Evolutionary conservation across 2,329 filamentous ascomycete genomes (phyloP).

Genomic region (Dendrostoma leiphaemia): DNA sequence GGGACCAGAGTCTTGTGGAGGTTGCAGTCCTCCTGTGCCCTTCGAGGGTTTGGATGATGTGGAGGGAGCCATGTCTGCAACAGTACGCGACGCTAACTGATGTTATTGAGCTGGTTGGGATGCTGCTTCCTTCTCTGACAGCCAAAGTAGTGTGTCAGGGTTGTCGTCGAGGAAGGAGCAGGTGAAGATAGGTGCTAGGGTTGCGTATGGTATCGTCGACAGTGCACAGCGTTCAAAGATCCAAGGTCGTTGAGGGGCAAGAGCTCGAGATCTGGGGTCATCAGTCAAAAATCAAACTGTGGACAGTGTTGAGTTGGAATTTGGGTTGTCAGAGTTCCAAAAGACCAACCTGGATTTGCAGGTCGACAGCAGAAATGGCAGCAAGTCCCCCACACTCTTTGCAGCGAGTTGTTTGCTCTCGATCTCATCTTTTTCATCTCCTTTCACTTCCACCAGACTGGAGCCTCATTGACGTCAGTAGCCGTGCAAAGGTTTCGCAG

Average conservation of each 20-base stretch:
- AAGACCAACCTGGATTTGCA: neutral
- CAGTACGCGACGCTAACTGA: neutral
- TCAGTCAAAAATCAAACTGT: too few species aligned
- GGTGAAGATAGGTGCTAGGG: neutral
- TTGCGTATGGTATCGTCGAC: too few species aligned
- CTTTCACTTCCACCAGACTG: too few species aligned
- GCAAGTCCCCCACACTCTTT: neutral
- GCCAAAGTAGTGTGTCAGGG: neutral
- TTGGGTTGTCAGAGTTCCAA: neutral
- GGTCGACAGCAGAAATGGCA: neutral
- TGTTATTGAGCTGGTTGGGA: slow-evolving; percentile 1
- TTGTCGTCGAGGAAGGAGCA: slow-evolving; percentile 3
- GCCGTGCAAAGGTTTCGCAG: slow-evolving; percentile 17
- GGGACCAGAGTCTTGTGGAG: neutral
- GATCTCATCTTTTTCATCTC: neutral
- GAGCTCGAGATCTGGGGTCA: too few species aligned
- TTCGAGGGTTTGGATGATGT: slow-evolving; percentile 1
- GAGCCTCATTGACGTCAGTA: slow-evolving; percentile 10
- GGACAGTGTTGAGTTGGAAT: neutral
- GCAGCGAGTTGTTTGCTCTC: slow-evolving; percentile 11
- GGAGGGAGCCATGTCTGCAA: slow-evolving; percentile 6
- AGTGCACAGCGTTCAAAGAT: too few species aligned
- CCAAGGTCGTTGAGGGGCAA: too few species aligned
- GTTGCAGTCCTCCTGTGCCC: neutral
- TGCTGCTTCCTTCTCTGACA: neutral